Conservation (phyloP, 169 alveolate species). For the Eimeria necatrix region DNA sequence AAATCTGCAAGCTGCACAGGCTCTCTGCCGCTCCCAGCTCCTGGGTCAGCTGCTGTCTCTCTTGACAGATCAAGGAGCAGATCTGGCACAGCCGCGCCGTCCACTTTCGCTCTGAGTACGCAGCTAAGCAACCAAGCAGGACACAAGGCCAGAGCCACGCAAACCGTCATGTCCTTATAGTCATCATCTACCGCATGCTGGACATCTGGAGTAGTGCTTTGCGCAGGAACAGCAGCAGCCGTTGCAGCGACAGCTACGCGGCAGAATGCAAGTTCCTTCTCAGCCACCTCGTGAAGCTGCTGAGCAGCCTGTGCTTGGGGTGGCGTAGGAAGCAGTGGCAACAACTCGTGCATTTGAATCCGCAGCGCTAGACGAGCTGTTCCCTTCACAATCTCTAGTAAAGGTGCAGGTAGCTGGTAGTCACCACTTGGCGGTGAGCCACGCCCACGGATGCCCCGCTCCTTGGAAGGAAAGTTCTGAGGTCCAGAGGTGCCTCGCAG, state of each 20-base stretch:
- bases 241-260: not conserved
- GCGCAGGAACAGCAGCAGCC: constrained; percentile 10
- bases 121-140: constrained; percentile 49
- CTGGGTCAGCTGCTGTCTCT: constrained; percentile 19
- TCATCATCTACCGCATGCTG: not conserved
- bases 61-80: constrained; percentile 37
- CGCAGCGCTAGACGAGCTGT: constrained; percentile 13
- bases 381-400: constrained; percentile 2
- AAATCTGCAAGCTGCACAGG: not conserved
- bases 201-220: not conserved
- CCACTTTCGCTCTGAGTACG: constrained; percentile 42
- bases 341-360: constrained; percentile 25
- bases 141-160: constrained; percentile 16
- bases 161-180: not conserved
- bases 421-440: no score
- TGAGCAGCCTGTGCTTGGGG: constrained; percentile 31
- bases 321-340: constrained; percentile 70
- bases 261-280: not conserved
- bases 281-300: constrained; percentile 4
- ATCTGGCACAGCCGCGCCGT: constrained; percentile 50
- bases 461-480: no score
- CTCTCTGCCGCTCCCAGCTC: not conserved
- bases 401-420: not conserved
- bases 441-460: no score
- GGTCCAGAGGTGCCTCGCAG: not conserved